Evolutionary conservation across 2,329 filamentous ascomycete species (phyloP).

Genomic region (Mycosphaerella sp.): DNA sequence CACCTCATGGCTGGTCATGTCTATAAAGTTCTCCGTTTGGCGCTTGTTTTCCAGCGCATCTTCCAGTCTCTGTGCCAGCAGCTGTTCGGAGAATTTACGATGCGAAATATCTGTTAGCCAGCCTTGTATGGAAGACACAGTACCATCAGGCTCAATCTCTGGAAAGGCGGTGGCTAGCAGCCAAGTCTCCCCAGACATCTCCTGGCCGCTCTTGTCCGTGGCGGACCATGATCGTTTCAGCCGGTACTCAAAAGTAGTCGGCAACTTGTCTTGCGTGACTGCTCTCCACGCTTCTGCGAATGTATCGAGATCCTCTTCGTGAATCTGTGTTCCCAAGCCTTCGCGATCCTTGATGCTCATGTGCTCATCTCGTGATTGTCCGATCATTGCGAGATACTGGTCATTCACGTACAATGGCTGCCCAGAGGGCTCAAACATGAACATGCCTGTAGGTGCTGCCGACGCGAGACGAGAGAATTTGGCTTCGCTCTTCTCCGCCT

Average conservation of each 20-base stretch:
- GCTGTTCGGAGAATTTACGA: slow-evolving; percentile 30
- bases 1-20: slow-evolving; percentile 39
- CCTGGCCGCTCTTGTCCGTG: slow-evolving; percentile 25
- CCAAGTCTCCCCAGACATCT: slow-evolving; percentile 30
- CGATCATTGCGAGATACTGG: slow-evolving; percentile 36
- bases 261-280: slow-evolving; percentile 30
- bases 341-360: slow-evolving; percentile 9
- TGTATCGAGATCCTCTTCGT: slow-evolving; percentile 33
- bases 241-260: slow-evolving; percentile 35
- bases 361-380: slow-evolving; percentile 20
- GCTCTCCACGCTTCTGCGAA: slow-evolving; percentile 31
- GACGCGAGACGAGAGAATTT: slow-evolving; percentile 38
- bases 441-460: slow-evolving; percentile 38
- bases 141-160: slow-evolving; percentile 29
- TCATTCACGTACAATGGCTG: slow-evolving; percentile 38
- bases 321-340: slow-evolving; percentile 16
- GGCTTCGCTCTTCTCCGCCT: slow-evolving; percentile 34
- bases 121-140: slow-evolving; percentile 27
- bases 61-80: slow-evolving; percentile 30
- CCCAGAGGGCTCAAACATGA: slow-evolving; percentile 31
- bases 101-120: slow-evolving; percentile 34
- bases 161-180: slow-evolving; percentile 31
- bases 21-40: slow-evolving; percentile 36
- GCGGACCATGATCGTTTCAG: slow-evolving; percentile 34
- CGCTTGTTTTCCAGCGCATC: slow-evolving; percentile 35